These are phyloP conservation scores for Lophiostoma macrostomum DNA, from an alignment of 495 filamentous ascomycete genomes.

Conservation along the genomic window DNA sequence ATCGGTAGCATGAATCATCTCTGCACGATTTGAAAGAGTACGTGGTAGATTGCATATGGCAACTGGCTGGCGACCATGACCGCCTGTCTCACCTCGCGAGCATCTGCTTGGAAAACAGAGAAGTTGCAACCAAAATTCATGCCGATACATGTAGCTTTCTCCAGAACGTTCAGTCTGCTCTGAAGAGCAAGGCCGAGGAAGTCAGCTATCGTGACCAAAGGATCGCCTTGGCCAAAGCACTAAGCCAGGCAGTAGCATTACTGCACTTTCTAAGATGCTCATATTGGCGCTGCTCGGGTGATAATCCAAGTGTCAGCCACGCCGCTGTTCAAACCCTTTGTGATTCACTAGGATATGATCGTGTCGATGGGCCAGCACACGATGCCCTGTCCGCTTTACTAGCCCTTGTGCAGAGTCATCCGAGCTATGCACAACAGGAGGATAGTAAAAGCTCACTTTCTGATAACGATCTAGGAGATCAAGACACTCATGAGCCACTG, in stretches of 20 bases:
- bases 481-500: too few relatives aligned
- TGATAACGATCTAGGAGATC: too few relatives aligned
- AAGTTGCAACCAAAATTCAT: too few relatives aligned
- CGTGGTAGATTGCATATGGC: too few relatives aligned
- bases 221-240: background rate
- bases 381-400: constrained; percentile 24
- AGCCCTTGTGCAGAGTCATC: constrained; percentile 5
- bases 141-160: too few relatives aligned
- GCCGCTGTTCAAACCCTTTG: constrained; percentile 1
- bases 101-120: constrained; percentile 1
- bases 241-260: background rate
- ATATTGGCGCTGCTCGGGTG: constrained; percentile 8
- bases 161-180: too few relatives aligned
- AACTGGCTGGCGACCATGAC: background rate
- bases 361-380: constrained; percentile 6
- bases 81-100: constrained; percentile 3
- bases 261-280: constrained; percentile 18
- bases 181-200: too few relatives aligned
- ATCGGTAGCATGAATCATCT: too few relatives aligned
- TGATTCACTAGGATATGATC: constrained; percentile 1
- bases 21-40: too few relatives aligned
- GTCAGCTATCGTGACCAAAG: background rate
- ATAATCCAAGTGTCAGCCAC: background rate
- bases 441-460: too few relatives aligned
- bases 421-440: too few relatives aligned